phyloP scores from a whole-genome alignment of 257 asterid genomes.

The Gynochthodes officinalis region DNA sequence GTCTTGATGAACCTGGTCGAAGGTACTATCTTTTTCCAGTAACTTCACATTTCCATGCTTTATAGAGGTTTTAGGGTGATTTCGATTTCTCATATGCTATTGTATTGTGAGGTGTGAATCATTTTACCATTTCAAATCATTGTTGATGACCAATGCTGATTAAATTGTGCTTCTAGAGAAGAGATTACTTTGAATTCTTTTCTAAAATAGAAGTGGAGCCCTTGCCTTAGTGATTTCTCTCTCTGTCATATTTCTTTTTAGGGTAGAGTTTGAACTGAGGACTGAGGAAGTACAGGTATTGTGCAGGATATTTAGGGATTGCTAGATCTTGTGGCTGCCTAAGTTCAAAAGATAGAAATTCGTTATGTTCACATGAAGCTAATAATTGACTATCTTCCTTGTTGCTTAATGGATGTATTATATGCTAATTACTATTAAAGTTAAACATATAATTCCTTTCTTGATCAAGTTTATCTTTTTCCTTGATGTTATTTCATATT shows the following conservation, averaged over 20 bases:
- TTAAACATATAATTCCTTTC: neutral
- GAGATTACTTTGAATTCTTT: neutral
- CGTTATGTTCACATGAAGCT: neutral
- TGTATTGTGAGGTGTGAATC: constrained; percentile 2
- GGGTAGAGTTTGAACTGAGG: neutral
- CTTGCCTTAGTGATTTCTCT: neutral
- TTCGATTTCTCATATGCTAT: neutral
- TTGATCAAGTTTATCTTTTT: constrained; percentile 1
- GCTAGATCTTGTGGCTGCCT: neutral
- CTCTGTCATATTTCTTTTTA: neutral
- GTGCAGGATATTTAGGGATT: neutral
- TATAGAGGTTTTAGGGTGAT: neutral
- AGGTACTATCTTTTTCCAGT: constrained; percentile 42
- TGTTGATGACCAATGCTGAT: neutral
- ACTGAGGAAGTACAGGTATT: neutral
- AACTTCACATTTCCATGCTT: constrained; percentile 3
- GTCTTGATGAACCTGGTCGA: constrained; percentile 96
- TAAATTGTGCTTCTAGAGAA: neutral
- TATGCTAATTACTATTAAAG: neutral
- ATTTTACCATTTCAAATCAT: neutral
- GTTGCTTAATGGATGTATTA: constrained; percentile 5
- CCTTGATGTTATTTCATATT: constrained; percentile 12
- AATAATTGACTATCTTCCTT: neutral
- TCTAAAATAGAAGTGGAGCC: no score
- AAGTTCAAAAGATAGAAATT: neutral